A percentile compares a stretch with the other conserved stretches of the same genome.
phyloP scores from a whole-genome alignment of 495 filamentous ascomycete species.

The Tuber borchii region DNA sequence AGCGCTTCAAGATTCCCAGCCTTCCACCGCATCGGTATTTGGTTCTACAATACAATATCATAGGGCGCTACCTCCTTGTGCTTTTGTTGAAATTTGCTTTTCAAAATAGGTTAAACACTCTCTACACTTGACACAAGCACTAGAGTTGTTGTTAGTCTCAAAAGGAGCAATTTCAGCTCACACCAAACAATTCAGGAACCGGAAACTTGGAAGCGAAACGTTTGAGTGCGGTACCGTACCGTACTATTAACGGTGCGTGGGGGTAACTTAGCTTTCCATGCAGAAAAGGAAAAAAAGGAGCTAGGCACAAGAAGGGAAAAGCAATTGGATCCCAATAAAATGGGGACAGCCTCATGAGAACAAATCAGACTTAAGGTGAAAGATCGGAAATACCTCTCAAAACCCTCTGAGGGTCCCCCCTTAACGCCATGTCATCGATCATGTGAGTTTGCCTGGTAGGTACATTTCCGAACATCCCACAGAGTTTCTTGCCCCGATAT shows the following conservation, averaged over 20 bases:
- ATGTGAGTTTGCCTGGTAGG: conserved; percentile 26
- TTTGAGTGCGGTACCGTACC: background rate
- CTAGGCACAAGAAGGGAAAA: conserved; percentile 4
- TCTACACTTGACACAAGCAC: background rate
- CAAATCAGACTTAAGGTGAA: conserved; percentile 35
- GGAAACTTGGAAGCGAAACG: conserved; percentile 14
- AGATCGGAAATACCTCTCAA: conserved; percentile 32
- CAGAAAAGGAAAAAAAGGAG: conserved; percentile 17
- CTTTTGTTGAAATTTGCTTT: background rate
- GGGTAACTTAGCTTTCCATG: conserved; percentile 17
- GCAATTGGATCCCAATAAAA: conserved; percentile 10
- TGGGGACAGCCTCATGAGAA: conserved; percentile 12
- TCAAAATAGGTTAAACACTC: background rate
- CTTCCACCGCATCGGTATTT: background rate
- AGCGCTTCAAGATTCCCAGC: background rate
- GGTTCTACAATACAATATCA: background rate
- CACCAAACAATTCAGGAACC: conserved; percentile 24
- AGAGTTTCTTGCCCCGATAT: background rate
- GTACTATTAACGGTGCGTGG: conserved; percentile 25
- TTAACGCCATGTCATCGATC: conserved; percentile 31
- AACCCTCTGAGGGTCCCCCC: conserved; percentile 7
- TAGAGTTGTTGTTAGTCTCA: background rate
- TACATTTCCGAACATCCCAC: background rate
- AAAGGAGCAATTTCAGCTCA: background rate
- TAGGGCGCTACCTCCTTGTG: background rate